Base-by-base conservation (phyloP, 1,139 yeast species). In the Lodderomyces margitis region DNA sequence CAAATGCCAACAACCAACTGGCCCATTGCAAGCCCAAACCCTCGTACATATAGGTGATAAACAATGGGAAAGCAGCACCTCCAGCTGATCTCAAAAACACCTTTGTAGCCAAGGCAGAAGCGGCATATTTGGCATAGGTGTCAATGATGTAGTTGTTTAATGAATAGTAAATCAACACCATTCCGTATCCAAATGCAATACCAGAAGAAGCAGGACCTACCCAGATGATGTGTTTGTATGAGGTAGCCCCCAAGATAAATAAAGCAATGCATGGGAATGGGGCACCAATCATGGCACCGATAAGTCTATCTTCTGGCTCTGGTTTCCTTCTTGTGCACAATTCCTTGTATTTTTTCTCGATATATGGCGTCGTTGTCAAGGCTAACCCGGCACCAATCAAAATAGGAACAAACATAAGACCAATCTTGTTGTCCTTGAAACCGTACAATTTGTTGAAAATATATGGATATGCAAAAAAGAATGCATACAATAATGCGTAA, bases 191-290 rank as follows among this genome's bases (percentile, higher is more conserved):
- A 60, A 87, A 87, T 0, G 94, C 87, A 38, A 88, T 62, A 48
- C 96, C 96, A 2, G 95, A 76, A 20, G 95, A 85, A 6, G 96
- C 94, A 12, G 96, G 96, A 20, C 95, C 96, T 32, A 89, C 96
- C 95, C 96, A 88, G 46, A 87, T 82, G 49, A 88, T 75, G 51
- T 81, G 83, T 51, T 84, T 78, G 54, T 75, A 80, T 0, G 95
- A 81, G 4, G 96, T 88, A 15, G 96, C 95, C 58, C 96, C 97
- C 42, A 88, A 70, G 52, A 88, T 87, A 70, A 89, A 88, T 45
- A 88, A 68, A 0, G 96, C 86, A 58, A 86, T 81, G 23, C 95
- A 91, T 19, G 95, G 89, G 70, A 87, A 86, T 24, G 95, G 95
- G 25, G 94, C 77, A 42, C 96, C 96, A 50, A 89, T 69, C 87